Base-by-base conservation (phyloP, 345 rosid genomes). In the Hevea brasiliensis region DNA sequence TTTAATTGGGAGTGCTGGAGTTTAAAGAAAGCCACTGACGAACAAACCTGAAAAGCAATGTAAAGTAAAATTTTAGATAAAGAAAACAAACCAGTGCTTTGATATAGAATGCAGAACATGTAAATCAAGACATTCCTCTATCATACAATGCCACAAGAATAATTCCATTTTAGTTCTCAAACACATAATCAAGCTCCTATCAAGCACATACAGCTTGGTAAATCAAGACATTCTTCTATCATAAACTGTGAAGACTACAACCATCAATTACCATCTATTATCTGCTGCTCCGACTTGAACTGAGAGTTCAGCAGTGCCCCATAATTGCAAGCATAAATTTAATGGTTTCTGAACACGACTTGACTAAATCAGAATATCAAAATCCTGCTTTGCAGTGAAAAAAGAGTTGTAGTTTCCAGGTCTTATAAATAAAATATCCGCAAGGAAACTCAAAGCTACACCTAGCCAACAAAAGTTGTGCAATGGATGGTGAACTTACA, bases 21-120 rank as follows among this genome's bases (percentile, higher is more conserved):
- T n/a, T 68, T 68, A 54, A 68, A 17, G n/a, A 69, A 40, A 51
- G 63, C 48, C 50, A 13, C 63, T 69, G 48, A 41, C 7, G 40
- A 54, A 55, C 51, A 69, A 55, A 60, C 20, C 21, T 5, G 40
- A 60, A 29, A 55, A 6, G 18, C 12, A 3, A 68, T 32, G 1
- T 68, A 50, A 0, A 23, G 29, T n/a, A 23, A 40, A 0, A 21
- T 57, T 70, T 10, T 10, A 41, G 27, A 45, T 0, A 57, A 14
- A 56, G 10, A 27, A 44, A 15, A 8, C 2, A 51, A 41, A 70
- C 0, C 47, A n/a, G n/a, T n/a, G n/a, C 4, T 35, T 56, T 6
- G 47, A 55, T 41, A 4, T 42, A 17, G 45, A 17, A 41, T 40
- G 17, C 14, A 1, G 37, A 13, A 45, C 55, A 13, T 24, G 13